phyloP scores from a whole-genome alignment of 2,329 filamentous ascomycete genomes.

The Geosmithia morbida region DNA sequence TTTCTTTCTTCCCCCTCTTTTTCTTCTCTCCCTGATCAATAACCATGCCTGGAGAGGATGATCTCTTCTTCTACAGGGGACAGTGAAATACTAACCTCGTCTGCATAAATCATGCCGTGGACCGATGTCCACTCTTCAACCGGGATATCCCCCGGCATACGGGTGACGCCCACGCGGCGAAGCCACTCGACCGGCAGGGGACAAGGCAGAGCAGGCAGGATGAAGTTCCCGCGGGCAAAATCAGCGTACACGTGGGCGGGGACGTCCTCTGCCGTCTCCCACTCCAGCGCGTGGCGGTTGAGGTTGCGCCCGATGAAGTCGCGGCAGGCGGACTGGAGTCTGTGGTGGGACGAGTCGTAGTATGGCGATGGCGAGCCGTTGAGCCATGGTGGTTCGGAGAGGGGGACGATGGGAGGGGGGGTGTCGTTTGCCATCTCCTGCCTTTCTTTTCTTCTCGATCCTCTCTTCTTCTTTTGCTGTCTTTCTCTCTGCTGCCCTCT shows the following conservation, averaged over 20 bases:
- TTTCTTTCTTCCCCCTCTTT: too few species aligned
- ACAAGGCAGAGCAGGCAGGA: slow-evolving; percentile 55
- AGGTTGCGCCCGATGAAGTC: slow-evolving; percentile 52
- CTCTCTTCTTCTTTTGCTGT: background rate
- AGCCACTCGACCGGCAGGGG: slow-evolving; percentile 56
- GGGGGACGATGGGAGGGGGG: slow-evolving; percentile 25
- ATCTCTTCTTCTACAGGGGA: too few species aligned
- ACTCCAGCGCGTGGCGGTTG: slow-evolving; percentile 47
- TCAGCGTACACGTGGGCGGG: slow-evolving; percentile 48
- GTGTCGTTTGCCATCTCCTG: background rate
- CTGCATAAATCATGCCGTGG: slow-evolving; percentile 54
- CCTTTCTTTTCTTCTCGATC: background rate
- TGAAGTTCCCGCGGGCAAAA: slow-evolving; percentile 53
- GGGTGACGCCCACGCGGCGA: slow-evolving; percentile 47
- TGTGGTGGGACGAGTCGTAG: slow-evolving; percentile 49
- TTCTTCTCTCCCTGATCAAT: too few species aligned
- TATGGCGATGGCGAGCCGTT: slow-evolving; percentile 57
- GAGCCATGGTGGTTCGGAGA: slow-evolving; percentile 61
- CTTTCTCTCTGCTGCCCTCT: background rate
- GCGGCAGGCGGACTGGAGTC: slow-evolving; percentile 54
- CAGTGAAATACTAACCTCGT: slow-evolving; percentile 29
- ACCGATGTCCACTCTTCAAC: slow-evolving; percentile 64
- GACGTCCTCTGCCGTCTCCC: slow-evolving; percentile 51
- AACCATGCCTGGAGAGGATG: too few species aligned
- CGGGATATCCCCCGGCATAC: slow-evolving; percentile 49